Evolutionary conservation across 805 yeast genomes (phyloP).

Genomic region (Torulaspora franciscae): DNA sequence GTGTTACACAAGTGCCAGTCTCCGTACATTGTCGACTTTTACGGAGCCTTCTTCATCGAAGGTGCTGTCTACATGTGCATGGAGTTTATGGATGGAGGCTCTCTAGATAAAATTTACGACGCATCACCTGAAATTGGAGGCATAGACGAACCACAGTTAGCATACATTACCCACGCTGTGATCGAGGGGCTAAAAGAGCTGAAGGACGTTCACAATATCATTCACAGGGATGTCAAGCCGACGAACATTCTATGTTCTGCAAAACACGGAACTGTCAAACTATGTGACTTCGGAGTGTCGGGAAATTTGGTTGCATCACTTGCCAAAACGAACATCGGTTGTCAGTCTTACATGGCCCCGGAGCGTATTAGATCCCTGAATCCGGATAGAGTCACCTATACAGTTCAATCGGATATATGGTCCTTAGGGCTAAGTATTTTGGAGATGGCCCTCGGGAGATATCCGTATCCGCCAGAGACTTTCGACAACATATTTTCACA

Average conservation of each 20-base stretch:
- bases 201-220: conserved; percentile 86
- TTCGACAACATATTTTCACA: conserved; percentile 87
- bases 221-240: conserved; percentile 95
- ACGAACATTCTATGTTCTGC: conserved; percentile 84
- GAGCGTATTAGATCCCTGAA: conserved; percentile 76
- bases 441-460: conserved; percentile 84
- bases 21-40: conserved; percentile 90
- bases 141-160: conserved; percentile 72
- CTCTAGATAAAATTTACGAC: conserved; percentile 79
- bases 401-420: conserved; percentile 96
- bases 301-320: conserved; percentile 92
- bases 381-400: conserved; percentile 75
- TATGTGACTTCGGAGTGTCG: conserved; percentile 94
- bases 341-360: conserved; percentile 98
- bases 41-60: conserved; percentile 95
- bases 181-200: conserved; percentile 76
- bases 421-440: conserved; percentile 80
- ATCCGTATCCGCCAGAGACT: conserved; percentile 96
- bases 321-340: conserved; percentile 93
- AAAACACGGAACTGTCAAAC: conserved; percentile 71
- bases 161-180: conserved; percentile 73
- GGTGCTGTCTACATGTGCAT: conserved; percentile 98
- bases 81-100: conserved; percentile 97
- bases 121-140: conserved; percentile 45
- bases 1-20: conserved; percentile 86